Evolutionary conservation across 164 flowering plant genomes (phyloP), one percentile per base, ranked within the genome.

Genomic region (Umbilicus rupestris): DNA sequence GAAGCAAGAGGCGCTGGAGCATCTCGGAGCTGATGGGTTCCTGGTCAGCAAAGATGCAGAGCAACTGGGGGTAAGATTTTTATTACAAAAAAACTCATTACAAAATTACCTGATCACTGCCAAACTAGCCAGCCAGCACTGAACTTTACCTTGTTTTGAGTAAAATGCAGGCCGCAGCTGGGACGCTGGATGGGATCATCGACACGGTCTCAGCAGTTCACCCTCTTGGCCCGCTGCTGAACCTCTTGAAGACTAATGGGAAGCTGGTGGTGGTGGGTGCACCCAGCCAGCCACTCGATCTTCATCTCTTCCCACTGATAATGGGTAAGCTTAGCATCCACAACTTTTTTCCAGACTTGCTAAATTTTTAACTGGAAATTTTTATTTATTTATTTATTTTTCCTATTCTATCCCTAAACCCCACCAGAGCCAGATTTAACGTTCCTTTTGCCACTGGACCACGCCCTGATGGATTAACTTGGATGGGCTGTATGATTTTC

Each of bases 21-120:
- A 41, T 49, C 79, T 88, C 8, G 87, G 88, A 6, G 91, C 87
- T 0, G 91, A 88, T 55, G 52, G 78, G 0, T 88, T 88, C 62
- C 64, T 88, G 62, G 76, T 81, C 20, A 86, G 88, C 76, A 72
- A 73, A 24, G 81, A 88, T 39, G 75, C 72, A 3, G 77, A 70
- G 0, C 80, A 85, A 63, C 72, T 82, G 74, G 68, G 73, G 79
- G 89, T 80, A 66, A 5, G 7, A 62, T 5, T 15, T 33, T 7
- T 1, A n/a, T n/a, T n/a, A n/a, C n/a, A n/a, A n/a, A n/a, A 30
- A 59, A n/a, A 46, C 50, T 46, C n/a, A 46, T 41, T 35, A 14
- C 10, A 7, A 0, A 55, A 29, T 12, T 55, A 7, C 22, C 19
- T 15, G 19, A 16, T 1, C 31, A 33, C 29, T 1, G 28, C 5